A percentile compares a stretch with the other conserved stretches of the same genome.
phyloP scores from a whole-genome alignment of 176 grass and related monocot genomes.

The Carex myosuroides region DNA sequence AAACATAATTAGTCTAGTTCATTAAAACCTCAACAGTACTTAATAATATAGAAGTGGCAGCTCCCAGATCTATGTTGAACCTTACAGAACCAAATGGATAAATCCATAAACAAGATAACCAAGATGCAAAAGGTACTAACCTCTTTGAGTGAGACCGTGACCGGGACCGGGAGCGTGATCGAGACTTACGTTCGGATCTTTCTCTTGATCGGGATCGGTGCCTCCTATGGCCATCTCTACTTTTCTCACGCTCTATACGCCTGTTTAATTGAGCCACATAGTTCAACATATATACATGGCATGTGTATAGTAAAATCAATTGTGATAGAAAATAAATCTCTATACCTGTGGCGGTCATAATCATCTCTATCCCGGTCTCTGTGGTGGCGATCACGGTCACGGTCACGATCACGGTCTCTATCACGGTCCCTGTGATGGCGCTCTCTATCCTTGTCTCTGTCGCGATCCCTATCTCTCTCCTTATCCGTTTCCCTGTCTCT shows the following conservation, averaged over 20 bases:
- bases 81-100: not conserved
- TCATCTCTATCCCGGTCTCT: conserved; percentile 84
- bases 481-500: conserved; percentile 17
- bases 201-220: conserved; percentile 61
- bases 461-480: conserved; percentile 31
- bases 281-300: not conserved
- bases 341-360: conserved; percentile 42
- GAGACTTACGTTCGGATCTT: conserved; percentile 46
- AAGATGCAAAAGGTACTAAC: conserved; percentile 23
- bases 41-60: not conserved
- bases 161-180: conserved; percentile 71
- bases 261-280: conserved; percentile 25
- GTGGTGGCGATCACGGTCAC: conserved; percentile 46
- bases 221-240: conserved; percentile 47
- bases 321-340: conserved; percentile 3
- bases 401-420: conserved; percentile 6
- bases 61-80: conserved; percentile 3
- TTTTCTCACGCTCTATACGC: conserved; percentile 52
- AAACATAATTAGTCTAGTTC: not conserved
- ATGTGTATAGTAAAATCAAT: not conserved
- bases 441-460: conserved; percentile 45
- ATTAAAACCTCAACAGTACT: not conserved
- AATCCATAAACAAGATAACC: not conserved
- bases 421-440: conserved; percentile 27
- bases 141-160: conserved; percentile 81